Percentiles rank a stretch among this genome's conserved stretches.
Evolutionary conservation across 257 asterid genomes (phyloP).

Genomic region (Solanum infundibuliforme): DNA sequence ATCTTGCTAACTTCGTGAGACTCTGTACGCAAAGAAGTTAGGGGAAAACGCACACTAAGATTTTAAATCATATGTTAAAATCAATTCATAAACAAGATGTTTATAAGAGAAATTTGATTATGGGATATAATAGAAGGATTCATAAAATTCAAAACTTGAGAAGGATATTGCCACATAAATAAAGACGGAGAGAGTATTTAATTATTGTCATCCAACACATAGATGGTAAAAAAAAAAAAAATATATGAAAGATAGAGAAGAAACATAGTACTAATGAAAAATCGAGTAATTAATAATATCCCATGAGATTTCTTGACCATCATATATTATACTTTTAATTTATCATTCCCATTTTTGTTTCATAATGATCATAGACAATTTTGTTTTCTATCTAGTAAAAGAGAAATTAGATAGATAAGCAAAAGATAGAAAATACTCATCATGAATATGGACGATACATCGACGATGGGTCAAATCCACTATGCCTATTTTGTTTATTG

Average conservation of each 20-base stretch:
- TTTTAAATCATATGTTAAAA: too few relatives aligned
- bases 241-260: not conserved
- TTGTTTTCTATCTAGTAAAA: not conserved
- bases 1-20: not conserved
- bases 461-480: constrained; percentile 3
- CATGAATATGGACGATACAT: constrained; percentile 35
- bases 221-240: not conserved
- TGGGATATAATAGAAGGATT: too few relatives aligned
- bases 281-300: not conserved
- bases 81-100: too few relatives aligned
- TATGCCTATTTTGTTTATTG: constrained; percentile 19
- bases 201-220: not conserved
- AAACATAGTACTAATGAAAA: not conserved
- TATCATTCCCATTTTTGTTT: not conserved
- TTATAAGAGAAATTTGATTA: too few relatives aligned
- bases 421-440: constrained; percentile 20
- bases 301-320: not conserved
- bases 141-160: too few relatives aligned
- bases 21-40: too few relatives aligned
- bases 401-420: not conserved
- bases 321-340: not conserved
- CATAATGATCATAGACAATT: not conserved
- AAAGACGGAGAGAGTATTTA: not conserved
- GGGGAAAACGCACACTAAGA: too few relatives aligned
- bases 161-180: not conserved